These are phyloP conservation scores for Echeveria elegans DNA, from an alignment of 164 flowering plant species.

Conservation along the genomic window DNA sequence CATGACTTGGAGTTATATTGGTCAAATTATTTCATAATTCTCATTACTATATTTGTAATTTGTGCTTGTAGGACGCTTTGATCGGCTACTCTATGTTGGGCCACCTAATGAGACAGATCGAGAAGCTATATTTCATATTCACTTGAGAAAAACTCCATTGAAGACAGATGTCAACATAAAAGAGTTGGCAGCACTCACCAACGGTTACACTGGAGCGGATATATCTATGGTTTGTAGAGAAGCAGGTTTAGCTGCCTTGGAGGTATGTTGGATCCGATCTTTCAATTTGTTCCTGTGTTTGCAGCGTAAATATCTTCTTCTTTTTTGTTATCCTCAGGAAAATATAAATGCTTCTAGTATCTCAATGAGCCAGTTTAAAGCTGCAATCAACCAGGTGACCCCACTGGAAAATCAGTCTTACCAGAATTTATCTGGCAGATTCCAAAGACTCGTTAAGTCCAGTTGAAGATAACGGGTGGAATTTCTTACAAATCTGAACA, in stretches of 20 bases:
- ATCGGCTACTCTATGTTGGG: conserved; percentile 82
- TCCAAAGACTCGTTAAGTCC: conserved; percentile 57
- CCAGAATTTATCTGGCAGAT: conserved; percentile 42
- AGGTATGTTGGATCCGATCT: conserved; percentile 35
- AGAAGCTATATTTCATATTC: conserved; percentile 68
- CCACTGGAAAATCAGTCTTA: conserved; percentile 48
- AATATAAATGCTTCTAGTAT: conserved; percentile 41
- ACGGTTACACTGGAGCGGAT: conserved; percentile 90
- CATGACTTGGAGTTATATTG: background rate
- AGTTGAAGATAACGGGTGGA: conserved; percentile 12
- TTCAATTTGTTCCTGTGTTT: background rate
- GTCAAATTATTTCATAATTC: background rate
- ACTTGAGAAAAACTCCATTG: conserved; percentile 60
- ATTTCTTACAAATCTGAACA: background rate
- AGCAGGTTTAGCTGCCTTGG: conserved; percentile 66
- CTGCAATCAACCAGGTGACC: conserved; percentile 43
- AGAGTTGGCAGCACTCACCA: conserved; percentile 58
- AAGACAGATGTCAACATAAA: conserved; percentile 45
- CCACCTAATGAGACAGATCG: conserved; percentile 74
- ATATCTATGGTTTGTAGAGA: conserved; percentile 69
- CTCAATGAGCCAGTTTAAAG: conserved; percentile 60
- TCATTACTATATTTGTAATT: background rate
- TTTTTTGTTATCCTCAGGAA: conserved; percentile 41
- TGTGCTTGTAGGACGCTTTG: conserved; percentile 78
- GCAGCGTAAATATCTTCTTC: background rate